phyloP scores from a whole-genome alignment of 2,329 filamentous ascomycete species.

The Aspergillus sp. region DNA sequence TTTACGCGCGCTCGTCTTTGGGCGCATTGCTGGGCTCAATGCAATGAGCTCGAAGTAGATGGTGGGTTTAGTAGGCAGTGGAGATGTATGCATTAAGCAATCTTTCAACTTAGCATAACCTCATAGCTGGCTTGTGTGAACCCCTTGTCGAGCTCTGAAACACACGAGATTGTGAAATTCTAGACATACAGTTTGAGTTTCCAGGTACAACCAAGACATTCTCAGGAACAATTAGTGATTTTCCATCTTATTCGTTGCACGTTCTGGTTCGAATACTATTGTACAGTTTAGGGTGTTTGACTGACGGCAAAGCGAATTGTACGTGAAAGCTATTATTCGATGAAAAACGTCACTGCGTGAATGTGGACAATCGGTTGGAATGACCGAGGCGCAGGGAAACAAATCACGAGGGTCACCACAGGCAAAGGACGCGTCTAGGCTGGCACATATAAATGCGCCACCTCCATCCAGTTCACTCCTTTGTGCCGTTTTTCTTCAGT shows the following conservation, averaged over 20 bases:
- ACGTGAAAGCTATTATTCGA: neutral
- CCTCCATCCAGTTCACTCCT: too few relatives aligned
- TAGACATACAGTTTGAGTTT: neutral
- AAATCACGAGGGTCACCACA: neutral
- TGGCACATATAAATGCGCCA: too few relatives aligned
- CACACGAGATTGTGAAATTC: neutral
- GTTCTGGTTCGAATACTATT: neutral
- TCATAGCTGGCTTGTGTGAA: neutral
- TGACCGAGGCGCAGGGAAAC: neutral
- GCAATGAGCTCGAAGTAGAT: neutral
- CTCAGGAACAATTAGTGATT: neutral
- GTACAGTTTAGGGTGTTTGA: neutral
- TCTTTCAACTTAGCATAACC: neutral
- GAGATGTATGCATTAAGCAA: neutral
- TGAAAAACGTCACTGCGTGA: neutral
- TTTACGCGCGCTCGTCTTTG: neutral
- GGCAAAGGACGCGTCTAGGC: neutral
- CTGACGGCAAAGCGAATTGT: neutral
- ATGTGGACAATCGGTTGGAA: neutral
- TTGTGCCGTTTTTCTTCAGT: too few relatives aligned
- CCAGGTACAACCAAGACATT: neutral
- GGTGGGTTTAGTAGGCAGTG: neutral
- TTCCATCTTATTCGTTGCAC: neutral
- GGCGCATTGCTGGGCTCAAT: neutral
- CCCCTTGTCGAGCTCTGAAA: neutral